phyloP scores from a whole-genome alignment of 2,329 filamentous ascomycete species.

The Chaetomium sp. region DNA sequence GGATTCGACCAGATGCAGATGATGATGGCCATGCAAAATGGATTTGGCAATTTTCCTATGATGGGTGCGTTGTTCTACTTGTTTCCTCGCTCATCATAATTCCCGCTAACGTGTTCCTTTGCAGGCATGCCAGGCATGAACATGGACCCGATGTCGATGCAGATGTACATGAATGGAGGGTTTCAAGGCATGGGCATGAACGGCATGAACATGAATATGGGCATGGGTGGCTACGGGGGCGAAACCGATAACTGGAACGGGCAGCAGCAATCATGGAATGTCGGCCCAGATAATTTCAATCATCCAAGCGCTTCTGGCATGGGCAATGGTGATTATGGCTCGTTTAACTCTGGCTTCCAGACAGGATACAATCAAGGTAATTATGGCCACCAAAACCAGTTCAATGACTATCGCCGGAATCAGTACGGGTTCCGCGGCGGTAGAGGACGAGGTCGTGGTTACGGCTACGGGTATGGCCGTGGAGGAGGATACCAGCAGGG shows the following conservation, averaged over 20 bases:
- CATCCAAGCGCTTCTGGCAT: slow-evolving; percentile 76
- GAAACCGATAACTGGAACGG: slow-evolving; percentile 72
- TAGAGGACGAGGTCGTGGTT: slow-evolving; percentile 56
- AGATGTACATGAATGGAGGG: slow-evolving; percentile 73
- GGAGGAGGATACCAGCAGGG: slow-evolving; percentile 32
- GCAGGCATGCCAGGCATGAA: slow-evolving; percentile 73
- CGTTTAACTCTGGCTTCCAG: slow-evolving; percentile 69
- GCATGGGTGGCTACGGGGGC: slow-evolving; percentile 63
- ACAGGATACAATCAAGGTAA: slow-evolving; percentile 79
- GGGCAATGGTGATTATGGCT: slow-evolving; percentile 73
- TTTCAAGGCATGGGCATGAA: slow-evolving; percentile 72
- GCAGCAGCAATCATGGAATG: slow-evolving; percentile 77
- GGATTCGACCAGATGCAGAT: slow-evolving; percentile 74
- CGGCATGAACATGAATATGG: slow-evolving; percentile 72
- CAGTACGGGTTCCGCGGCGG: slow-evolving; percentile 57
- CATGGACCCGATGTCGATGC: slow-evolving; percentile 75
- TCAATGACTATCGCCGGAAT: slow-evolving; percentile 70
- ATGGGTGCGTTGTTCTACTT: slow-evolving; percentile 62
- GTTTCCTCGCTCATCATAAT: background rate
- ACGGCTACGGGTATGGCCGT: slow-evolving; percentile 42
- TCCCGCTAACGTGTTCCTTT: background rate
- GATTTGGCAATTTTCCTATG: slow-evolving; percentile 61
- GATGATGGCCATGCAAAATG: slow-evolving; percentile 71
- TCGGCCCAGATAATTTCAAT: slow-evolving; percentile 85
- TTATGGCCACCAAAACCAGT: slow-evolving; percentile 68